These are phyloP conservation scores for Fusarium sp. DNA, from an alignment of 2,329 filamentous ascomycete genomes.

Conservation along the genomic window DNA sequence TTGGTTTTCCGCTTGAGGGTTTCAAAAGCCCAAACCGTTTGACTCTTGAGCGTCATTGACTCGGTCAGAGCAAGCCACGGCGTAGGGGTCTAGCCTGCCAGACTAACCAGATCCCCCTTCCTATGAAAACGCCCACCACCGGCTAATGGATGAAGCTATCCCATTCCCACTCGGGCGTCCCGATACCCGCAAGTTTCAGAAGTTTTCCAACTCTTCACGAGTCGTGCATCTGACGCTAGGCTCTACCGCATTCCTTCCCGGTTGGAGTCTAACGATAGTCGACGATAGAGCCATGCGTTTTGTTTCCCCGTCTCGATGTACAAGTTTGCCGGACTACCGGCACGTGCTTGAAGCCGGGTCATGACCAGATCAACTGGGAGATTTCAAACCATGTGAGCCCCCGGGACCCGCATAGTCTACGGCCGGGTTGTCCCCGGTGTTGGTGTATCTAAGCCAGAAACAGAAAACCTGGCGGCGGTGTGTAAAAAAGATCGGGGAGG, in stretches of 20 bases:
- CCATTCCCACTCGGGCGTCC: constrained; percentile 11
- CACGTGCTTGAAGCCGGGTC: background rate
- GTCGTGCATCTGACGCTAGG: constrained; percentile 28
- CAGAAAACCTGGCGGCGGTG: constrained; percentile 1
- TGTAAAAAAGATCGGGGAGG: background rate
- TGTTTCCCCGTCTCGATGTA: background rate
- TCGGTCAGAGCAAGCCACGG: background rate
- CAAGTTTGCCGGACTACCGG: background rate
- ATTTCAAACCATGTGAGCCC: background rate
- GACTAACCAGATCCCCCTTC: constrained; percentile 1
- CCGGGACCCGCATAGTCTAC: background rate
- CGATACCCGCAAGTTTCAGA: constrained; percentile 21
- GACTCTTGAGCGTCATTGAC: background rate
- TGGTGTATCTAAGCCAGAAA: background rate
- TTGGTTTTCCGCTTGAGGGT: background rate
- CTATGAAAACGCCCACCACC: background rate
- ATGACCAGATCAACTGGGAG: background rate
- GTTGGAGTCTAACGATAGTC: background rate
- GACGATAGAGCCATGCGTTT: background rate
- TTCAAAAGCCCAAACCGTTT: background rate
- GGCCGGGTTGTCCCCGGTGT: background rate
- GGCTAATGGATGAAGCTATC: background rate
- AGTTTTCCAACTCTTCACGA: background rate
- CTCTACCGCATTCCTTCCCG: constrained; percentile 7
- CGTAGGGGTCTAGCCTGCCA: background rate